Evolutionary conservation across 345 rosid species (phyloP).

Genomic region (Syzygium oleosum): DNA sequence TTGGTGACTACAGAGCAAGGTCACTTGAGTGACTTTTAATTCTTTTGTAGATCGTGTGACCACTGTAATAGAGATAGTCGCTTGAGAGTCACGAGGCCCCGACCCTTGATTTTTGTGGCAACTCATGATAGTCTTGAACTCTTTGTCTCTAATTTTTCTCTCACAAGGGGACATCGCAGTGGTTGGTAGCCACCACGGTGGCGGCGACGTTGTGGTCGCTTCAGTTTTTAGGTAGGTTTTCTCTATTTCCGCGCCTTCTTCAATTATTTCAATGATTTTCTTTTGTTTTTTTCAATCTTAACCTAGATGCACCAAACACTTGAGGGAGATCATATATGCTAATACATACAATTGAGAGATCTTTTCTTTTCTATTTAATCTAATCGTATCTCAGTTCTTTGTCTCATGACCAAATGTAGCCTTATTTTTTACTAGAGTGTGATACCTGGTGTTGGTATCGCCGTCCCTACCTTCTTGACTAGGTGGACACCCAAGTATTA

Average conservation of each 20-base stretch:
- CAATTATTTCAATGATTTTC: not conserved
- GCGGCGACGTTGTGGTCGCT: not conserved
- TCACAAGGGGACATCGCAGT: not conserved
- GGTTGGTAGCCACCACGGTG: not conserved
- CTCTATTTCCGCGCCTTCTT: not conserved
- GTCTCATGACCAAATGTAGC: not conserved
- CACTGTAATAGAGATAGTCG: too few species aligned
- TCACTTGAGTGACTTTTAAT: not conserved
- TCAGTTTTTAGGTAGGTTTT: not conserved
- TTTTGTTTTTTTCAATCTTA: not conserved
- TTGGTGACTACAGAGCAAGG: not conserved
- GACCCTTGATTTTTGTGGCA: not conserved
- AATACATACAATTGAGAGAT: not conserved
- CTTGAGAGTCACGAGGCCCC: not conserved
- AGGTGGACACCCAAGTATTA: not conserved
- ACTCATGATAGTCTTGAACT: not conserved
- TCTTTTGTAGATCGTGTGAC: not conserved
- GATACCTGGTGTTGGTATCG: not conserved
- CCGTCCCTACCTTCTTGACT: not conserved
- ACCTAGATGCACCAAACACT: not conserved
- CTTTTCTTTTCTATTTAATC: not conserved
- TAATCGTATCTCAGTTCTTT: fast-evolving
- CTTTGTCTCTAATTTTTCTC: not conserved
- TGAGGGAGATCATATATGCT: not conserved
- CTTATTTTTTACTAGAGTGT: not conserved